phyloP scores from a whole-genome alignment of 2,329 filamentous ascomycete genomes.

The Pseudogymnoascus sp. region DNA sequence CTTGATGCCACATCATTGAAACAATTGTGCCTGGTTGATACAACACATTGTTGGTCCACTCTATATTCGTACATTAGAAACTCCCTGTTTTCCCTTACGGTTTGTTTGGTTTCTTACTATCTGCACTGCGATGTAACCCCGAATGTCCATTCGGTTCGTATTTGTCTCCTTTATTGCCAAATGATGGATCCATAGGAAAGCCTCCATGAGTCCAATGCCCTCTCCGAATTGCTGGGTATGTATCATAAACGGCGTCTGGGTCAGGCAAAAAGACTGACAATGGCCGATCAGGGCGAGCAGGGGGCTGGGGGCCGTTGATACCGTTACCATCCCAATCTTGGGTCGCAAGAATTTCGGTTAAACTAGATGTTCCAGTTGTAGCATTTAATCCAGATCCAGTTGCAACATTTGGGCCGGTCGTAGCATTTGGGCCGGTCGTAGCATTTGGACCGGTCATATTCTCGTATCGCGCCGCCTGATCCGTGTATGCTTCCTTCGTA shows the following conservation, averaged over 20 bases:
- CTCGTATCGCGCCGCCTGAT: background rate
- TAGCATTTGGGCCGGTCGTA: background rate
- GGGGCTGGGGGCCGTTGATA: background rate
- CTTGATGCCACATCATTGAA: background rate
- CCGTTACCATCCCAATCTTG: background rate
- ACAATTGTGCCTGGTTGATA: background rate
- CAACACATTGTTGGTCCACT: background rate
- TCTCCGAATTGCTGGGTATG: background rate
- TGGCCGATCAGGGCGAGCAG: background rate
- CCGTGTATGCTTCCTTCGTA: background rate
- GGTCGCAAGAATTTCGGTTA: background rate
- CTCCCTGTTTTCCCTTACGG: background rate
- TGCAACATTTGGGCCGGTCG: too few species aligned
- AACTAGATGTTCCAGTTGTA: background rate
- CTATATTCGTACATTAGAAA: background rate
- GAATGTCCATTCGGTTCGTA: background rate
- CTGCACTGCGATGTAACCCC: background rate
- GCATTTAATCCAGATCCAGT: background rate
- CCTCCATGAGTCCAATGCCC: background rate
- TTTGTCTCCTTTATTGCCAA: background rate
- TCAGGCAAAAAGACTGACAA: background rate
- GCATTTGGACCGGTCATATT: background rate
- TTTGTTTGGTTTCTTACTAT: background rate
- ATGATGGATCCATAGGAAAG: background rate
- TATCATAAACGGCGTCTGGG: background rate